A percentile compares a stretch with the other conserved stretches of the same genome.
Conservation (phyloP, 345 rosid species). For the Cardamine chenopodiifolia region DNA sequence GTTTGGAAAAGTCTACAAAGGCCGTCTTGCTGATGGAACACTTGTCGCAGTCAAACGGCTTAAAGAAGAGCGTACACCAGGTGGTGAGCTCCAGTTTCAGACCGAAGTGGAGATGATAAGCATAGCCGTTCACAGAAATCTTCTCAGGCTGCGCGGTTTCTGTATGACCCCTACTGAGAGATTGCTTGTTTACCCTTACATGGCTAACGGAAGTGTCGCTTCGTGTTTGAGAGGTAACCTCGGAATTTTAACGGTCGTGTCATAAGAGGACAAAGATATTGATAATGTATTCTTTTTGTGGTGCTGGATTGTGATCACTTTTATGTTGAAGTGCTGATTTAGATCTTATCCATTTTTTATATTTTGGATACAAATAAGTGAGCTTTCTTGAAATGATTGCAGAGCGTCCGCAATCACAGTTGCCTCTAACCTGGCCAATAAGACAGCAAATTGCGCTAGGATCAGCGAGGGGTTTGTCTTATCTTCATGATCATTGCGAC, state of each 20-base stretch:
- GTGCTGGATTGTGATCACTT: neutral
- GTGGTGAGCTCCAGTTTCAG: constrained; percentile 95
- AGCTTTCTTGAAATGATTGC: constrained; percentile 21
- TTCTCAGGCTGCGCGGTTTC: constrained; percentile 80
- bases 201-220: constrained; percentile 98
- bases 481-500: constrained; percentile 96
- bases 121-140: constrained; percentile 97
- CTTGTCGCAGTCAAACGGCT: constrained; percentile 89
- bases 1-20: constrained; percentile 94
- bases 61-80: constrained; percentile 96
- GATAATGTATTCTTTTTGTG: too few species aligned
- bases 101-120: constrained; percentile 98
- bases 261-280: neutral
- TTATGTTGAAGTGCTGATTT: neutral
- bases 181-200: constrained; percentile 89
- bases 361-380: neutral
- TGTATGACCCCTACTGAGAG: constrained; percentile 98
- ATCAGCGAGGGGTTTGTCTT: constrained; percentile 90
- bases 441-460: constrained; percentile 84
- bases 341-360: neutral
- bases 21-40: constrained; percentile 88
- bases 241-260: neutral
- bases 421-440: constrained; percentile 85
- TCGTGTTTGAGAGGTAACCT: constrained; percentile 83
- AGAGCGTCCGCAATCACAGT: constrained; percentile 83